A percentile compares a stretch with the other conserved stretches of the same genome.
Evolutionary conservation across 768 basidiomycete genomes (phyloP).

Genomic region (Mycena capillaripes): DNA sequence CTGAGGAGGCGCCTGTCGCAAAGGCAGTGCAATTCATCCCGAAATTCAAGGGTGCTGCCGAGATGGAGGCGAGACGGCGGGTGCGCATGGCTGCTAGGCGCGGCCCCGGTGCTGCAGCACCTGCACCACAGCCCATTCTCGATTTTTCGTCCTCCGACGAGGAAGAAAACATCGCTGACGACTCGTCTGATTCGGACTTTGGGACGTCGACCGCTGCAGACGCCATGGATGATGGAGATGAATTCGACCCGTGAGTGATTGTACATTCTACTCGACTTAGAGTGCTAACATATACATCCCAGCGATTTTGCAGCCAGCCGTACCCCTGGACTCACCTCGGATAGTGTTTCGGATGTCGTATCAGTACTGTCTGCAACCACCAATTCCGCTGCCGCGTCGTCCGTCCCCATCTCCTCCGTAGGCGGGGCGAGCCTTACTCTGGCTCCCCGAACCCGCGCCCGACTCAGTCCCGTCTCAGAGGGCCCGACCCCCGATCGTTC

Average conservation of each 20-base stretch:
- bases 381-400: constrained; percentile 69
- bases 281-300: constrained; percentile 17
- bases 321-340: constrained; percentile 62
- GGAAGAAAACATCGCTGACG: constrained; percentile 61
- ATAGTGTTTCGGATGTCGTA: constrained; percentile 73
- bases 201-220: constrained; percentile 59
- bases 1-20: constrained; percentile 60
- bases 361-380: constrained; percentile 70
- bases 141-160: constrained; percentile 71
- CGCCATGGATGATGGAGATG: constrained; percentile 75
- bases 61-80: constrained; percentile 84
- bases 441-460: constrained; percentile 53
- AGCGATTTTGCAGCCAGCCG: constrained; percentile 81
- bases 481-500: constrained; percentile 52
- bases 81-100: constrained; percentile 76
- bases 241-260: constrained; percentile 81
- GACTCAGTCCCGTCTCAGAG: constrained; percentile 78
- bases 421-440: constrained; percentile 44
- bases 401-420: constrained; percentile 61
- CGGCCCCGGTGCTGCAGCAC: constrained; percentile 53
- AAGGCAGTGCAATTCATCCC: constrained; percentile 78
- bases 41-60: constrained; percentile 86
- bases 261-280: neutral
- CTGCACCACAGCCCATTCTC: constrained; percentile 52
- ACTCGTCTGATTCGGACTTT: constrained; percentile 65